Base-by-base conservation (phyloP, 768 basidiomycete genomes). In the Tulasnella sp. region DNA sequence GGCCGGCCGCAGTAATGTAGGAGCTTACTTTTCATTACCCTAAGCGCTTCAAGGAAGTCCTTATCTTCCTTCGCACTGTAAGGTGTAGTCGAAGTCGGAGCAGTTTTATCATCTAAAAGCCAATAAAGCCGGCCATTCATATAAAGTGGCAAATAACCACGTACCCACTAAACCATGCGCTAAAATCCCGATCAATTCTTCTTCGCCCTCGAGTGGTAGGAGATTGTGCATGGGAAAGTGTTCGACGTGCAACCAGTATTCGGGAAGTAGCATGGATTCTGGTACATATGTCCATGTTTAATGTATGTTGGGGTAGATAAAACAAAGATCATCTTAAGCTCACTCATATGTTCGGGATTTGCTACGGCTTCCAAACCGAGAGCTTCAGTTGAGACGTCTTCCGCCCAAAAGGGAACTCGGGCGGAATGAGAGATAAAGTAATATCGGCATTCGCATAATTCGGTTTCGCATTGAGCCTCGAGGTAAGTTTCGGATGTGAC, bases 241-340 rank as follows among this genome's bases (percentile, higher is more conserved):
- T 15, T 53, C 51, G 4, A 45, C 33, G 42, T 53, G 51, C 16
- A 24, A 45, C 51, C 51, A 53, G 44, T 53, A 53, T 27, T 53
- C 51, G 13, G 28, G 47, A 15, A 34, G 35, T 7, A 53, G 43
- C 29, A 20, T 13, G 2, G 42, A 53, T 37, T 53, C 51, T 53
- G 34, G 20, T 13, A 3, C 31, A 40, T 25, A 44, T 12, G 31
- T 15, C 12, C 31, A 39, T 10, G n/a, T 3, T 6, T 4, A 37
- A 9, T n/a, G n/a, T n/a, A 34, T 29, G 24, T 16, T 7, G 5
- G 32, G 8, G 5, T 8, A 15, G 29, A 32, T 22, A 20, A 15
- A 25, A 39, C 4, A 34, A 25, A 12, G 31, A 5, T n/a, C n/a
- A n/a, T 20, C 15, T 24, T 16, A n/a, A 4, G 24, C 47, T 48